Evolutionary conservation across 129 eudicot species (phyloP).

Genomic region (Erigeron canadensis): DNA sequence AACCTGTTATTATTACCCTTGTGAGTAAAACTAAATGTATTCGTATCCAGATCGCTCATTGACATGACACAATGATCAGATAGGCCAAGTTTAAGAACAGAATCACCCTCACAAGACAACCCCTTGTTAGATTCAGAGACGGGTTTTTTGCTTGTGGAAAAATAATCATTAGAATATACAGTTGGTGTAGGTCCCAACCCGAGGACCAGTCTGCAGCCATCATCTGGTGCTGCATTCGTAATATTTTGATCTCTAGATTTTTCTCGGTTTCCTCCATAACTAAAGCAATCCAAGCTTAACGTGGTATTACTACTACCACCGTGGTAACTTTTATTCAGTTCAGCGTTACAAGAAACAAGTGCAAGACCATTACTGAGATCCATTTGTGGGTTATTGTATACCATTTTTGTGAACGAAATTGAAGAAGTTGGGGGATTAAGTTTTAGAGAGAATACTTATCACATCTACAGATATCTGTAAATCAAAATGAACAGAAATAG

Average conservation of each 20-base stretch:
- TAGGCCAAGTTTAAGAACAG: constrained; percentile 70
- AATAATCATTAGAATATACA: constrained; percentile 43
- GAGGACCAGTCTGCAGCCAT: constrained; percentile 87
- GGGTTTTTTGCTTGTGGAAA: constrained; percentile 37
- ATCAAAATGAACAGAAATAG: constrained; percentile 48
- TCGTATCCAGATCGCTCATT: constrained; percentile 28
- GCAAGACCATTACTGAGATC: constrained; percentile 46
- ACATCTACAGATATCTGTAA: constrained; percentile 30
- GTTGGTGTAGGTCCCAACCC: constrained; percentile 90
- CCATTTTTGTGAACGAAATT: constrained; percentile 26
- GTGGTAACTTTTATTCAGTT: constrained; percentile 30
- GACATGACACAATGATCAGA: constrained; percentile 49
- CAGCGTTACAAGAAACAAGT: constrained; percentile 48
- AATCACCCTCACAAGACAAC: constrained; percentile 48
- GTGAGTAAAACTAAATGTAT: constrained; percentile 29
- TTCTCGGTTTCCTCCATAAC: constrained; percentile 57
- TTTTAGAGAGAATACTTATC: neutral
- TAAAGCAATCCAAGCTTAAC: constrained; percentile 79
- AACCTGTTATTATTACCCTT: constrained; percentile 14
- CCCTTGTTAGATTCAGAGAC: constrained; percentile 34
- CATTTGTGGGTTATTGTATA: constrained; percentile 42
- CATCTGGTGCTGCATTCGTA: constrained; percentile 48
- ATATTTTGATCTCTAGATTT: constrained; percentile 26
- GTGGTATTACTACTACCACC: constrained; percentile 61
- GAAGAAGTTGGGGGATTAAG: constrained; percentile 4